A percentile compares a stretch with the other conserved stretches of the same genome.
Conservation (phyloP, 2,329 filamentous ascomycete species). For the Clarireedia monteithiana region DNA sequence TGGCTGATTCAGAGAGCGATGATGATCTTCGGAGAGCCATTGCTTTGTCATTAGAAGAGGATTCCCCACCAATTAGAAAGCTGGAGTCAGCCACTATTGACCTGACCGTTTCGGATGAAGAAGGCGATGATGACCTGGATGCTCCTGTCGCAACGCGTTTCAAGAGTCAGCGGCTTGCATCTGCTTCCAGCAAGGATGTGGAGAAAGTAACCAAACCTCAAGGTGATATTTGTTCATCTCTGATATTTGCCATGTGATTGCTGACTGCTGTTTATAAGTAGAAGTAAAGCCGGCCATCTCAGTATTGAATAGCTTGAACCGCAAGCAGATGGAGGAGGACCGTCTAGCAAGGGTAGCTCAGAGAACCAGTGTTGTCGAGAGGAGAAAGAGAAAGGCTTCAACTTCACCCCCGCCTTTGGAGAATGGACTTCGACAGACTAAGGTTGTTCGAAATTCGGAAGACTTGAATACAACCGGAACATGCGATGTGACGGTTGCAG, state of each 20-base stretch:
- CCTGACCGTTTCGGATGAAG: conserved; percentile 29
- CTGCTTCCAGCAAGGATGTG: not conserved
- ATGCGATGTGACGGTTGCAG: not conserved
- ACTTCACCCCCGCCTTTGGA: conserved; percentile 10
- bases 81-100: conserved; percentile 21
- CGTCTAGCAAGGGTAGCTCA: conserved; percentile 52
- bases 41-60: conserved; percentile 42
- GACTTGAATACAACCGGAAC: not conserved
- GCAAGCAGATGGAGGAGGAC: conserved; percentile 80
- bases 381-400: conserved; percentile 30
- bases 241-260: not conserved
- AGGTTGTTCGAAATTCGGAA: not conserved
- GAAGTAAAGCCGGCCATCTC: not conserved
- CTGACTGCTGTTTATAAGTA: not conserved
- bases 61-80: not conserved
- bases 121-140: conserved; percentile 24
- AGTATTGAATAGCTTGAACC: conserved; percentile 37
- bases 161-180: not conserved
- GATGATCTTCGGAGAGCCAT: conserved; percentile 55
- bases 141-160: conserved; percentile 16
- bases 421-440: conserved; percentile 9
- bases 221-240: not conserved
- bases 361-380: conserved; percentile 36
- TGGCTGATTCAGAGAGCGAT: conserved; percentile 31
- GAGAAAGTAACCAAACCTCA: not conserved